Conservation (phyloP, 495 filamentous ascomycete species). For the Neurospora tetraspora region DNA sequence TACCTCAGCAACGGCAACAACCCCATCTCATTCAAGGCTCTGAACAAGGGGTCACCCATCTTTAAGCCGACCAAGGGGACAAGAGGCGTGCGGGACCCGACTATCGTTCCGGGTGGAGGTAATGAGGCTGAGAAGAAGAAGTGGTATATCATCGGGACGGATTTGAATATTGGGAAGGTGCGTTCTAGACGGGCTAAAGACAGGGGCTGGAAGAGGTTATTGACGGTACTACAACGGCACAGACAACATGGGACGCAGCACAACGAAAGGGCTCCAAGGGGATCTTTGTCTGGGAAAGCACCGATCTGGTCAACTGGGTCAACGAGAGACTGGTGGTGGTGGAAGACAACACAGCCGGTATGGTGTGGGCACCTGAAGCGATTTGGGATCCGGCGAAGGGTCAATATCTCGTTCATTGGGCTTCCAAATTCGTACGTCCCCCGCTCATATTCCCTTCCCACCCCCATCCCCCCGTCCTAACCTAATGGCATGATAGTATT, state of each 20-base stretch:
- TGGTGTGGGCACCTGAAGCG: conserved; percentile 47
- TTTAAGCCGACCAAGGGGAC: conserved; percentile 41
- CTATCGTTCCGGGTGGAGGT: conserved; percentile 37
- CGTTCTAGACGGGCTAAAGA: background rate
- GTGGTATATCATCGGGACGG: conserved; percentile 47
- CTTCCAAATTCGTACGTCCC: conserved; percentile 37
- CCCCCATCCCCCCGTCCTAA: too few relatives aligned
- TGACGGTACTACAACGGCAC: background rate
- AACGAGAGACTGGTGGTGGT: conserved; percentile 39
- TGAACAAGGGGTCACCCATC: conserved; percentile 39
- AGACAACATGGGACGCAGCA: conserved; percentile 43
- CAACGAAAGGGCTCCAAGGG: conserved; percentile 38
- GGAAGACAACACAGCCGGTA: conserved; percentile 39
- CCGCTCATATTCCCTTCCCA: too few relatives aligned
- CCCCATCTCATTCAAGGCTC: conserved; percentile 33
- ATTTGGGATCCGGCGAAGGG: conserved; percentile 41
- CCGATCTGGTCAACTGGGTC: conserved; percentile 37
- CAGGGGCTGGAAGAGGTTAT: too few relatives aligned
- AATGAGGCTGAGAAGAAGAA: conserved; percentile 37
- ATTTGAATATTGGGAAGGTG: conserved; percentile 41
- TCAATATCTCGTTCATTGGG: conserved; percentile 45
- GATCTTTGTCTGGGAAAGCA: conserved; percentile 46
- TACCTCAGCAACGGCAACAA: conserved; percentile 44
- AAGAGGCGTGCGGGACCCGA: conserved; percentile 39
- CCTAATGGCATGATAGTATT: too few relatives aligned